Evolutionary conservation across 345 rosid species (phyloP).

Genomic region (Geranium brycei): DNA sequence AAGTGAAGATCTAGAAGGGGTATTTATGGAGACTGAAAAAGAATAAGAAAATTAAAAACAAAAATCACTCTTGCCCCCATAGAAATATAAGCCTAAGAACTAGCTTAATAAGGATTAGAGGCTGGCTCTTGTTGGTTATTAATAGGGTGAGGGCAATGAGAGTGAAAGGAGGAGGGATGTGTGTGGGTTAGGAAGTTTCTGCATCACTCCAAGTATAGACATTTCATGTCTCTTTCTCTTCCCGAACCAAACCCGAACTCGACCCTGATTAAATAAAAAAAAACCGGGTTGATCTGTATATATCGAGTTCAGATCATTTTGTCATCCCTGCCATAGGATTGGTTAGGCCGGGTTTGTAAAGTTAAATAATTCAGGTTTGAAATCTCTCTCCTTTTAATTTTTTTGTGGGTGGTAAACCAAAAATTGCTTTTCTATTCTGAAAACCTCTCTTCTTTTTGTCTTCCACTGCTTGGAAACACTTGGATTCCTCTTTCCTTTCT

Average conservation of each 20-base stretch:
- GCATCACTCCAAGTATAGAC: conserved; percentile 48
- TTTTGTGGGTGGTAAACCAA: conserved; percentile 71
- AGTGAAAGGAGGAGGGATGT: conserved; percentile 31
- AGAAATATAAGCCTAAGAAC: too few relatives aligned
- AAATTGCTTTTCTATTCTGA: conserved; percentile 11
- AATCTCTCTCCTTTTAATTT: not conserved
- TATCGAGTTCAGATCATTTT: too few relatives aligned
- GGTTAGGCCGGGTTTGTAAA: too few relatives aligned
- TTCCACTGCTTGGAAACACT: conserved; percentile 3
- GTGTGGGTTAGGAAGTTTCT: conserved; percentile 35
- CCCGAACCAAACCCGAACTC: not conserved
- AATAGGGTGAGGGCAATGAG: conserved; percentile 18
- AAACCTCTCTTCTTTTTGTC: not conserved
- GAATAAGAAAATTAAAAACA: too few relatives aligned
- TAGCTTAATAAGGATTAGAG: too few relatives aligned
- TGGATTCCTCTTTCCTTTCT: not conserved
- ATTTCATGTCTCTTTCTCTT: not conserved
- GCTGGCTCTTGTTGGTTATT: too few relatives aligned
- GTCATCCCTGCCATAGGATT: too few relatives aligned
- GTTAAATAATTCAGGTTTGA: conserved; percentile 19
- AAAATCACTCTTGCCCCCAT: too few relatives aligned
- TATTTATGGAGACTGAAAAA: too few relatives aligned
- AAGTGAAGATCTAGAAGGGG: not conserved
- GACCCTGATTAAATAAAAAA: too few relatives aligned
- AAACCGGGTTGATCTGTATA: too few relatives aligned